Evolutionary conservation across 768 basidiomycete species (phyloP).

Genomic region (Pleurotus citrinopileatus): DNA sequence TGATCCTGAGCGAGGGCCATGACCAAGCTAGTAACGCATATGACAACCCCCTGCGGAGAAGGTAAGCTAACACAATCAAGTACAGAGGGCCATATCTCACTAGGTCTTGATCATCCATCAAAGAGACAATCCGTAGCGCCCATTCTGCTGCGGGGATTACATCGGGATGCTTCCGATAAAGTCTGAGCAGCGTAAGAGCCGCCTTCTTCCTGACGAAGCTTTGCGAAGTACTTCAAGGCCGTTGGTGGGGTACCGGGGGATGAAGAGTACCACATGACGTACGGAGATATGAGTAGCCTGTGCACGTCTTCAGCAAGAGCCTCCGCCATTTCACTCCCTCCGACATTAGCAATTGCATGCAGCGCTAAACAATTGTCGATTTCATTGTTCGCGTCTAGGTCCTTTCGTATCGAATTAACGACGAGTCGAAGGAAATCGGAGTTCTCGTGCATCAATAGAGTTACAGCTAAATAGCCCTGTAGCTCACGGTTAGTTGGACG

Average conservation of each 20-base stretch:
- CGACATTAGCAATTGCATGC: conserved; percentile 98
- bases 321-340: conserved; percentile 98
- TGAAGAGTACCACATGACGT: conserved; percentile 20
- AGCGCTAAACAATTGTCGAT: conserved; percentile 94
- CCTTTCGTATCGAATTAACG: conserved; percentile 97
- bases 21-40: conserved; percentile 91
- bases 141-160: conserved; percentile 93
- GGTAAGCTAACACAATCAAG: conserved; percentile 7
- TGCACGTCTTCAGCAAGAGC: conserved; percentile 93
- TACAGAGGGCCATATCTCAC: conserved; percentile 41
- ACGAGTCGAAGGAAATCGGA: conserved; percentile 95
- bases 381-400: conserved; percentile 92
- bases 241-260: conserved; percentile 10
- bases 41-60: conserved; percentile 75
- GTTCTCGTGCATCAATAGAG: conserved; percentile 97
- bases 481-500: conserved; percentile 12
- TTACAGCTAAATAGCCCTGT: conserved; percentile 96
- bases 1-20: conserved; percentile 95
- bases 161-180: conserved; percentile 95
- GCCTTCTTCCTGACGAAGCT: conserved; percentile 99
- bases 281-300: conserved; percentile 93
- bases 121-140: conserved; percentile 90
- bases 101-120: conserved; percentile 93
- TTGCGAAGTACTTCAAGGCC: conserved; percentile 73
- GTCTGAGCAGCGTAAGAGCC: conserved; percentile 84